phyloP scores from a whole-genome alignment of 106 monocot genomes.

The Acanthochlamys bracteata region DNA sequence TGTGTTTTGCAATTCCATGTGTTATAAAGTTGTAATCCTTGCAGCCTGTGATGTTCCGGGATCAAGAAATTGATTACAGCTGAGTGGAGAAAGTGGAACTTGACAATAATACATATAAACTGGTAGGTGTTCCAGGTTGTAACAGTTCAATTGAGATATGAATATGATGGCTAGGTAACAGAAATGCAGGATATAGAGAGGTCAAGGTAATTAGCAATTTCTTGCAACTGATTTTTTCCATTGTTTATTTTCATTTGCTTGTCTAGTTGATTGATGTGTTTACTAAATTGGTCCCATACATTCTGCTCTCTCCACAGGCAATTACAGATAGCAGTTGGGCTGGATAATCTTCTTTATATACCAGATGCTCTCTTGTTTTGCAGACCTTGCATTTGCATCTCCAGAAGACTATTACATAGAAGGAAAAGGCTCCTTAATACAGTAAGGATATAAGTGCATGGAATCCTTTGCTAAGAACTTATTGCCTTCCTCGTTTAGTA shows the following conservation, averaged over 20 bases:
- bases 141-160: constrained; percentile 92
- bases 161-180: constrained; percentile 96
- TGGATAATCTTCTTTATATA: constrained; percentile 97
- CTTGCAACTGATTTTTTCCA: not conserved
- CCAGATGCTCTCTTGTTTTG: constrained; percentile 99
- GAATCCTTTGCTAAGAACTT: too few species aligned
- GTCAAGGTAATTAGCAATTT: constrained; percentile 49
- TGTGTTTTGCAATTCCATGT: constrained; percentile 4
- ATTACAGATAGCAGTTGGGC: constrained; percentile 60
- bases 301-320: constrained; percentile 38
- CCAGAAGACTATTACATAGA: constrained; percentile 96
- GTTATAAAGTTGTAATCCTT: constrained; percentile 7
- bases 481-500: too few species aligned
- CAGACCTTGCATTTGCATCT: constrained; percentile 90
- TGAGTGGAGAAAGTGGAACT: constrained; percentile 83
- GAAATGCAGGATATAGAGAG: constrained; percentile 70
- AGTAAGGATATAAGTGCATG: constrained; percentile 38
- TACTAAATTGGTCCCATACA: not conserved
- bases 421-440: constrained; percentile 92
- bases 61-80: constrained; percentile 88
- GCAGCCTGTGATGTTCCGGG: constrained; percentile 96
- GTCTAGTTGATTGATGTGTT: not conserved
- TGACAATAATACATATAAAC: constrained; percentile 76
- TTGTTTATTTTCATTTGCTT: not conserved
- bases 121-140: constrained; percentile 96